A percentile compares a stretch with the other conserved stretches of the same genome.
phyloP scores from a whole-genome alignment of 495 filamentous ascomycete species.

The Aspergillus hancockii region DNA sequence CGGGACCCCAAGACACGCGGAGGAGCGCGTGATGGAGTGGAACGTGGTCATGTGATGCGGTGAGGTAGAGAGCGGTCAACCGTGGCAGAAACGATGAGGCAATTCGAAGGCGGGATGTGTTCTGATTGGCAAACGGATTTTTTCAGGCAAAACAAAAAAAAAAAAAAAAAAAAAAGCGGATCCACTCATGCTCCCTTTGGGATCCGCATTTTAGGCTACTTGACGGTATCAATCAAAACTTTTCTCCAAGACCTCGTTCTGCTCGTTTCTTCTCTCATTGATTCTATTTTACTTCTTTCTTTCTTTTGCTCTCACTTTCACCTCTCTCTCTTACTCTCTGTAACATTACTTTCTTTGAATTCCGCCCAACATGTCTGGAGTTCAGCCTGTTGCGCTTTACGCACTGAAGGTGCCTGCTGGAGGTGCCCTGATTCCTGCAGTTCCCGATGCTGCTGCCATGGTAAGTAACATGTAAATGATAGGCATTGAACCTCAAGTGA shows the following conservation, averaged over 20 bases:
- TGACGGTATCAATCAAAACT: slow-evolving; percentile 13
- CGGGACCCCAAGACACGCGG: slow-evolving; percentile 2
- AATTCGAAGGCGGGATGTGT: slow-evolving; percentile 23
- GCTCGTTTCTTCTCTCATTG: slow-evolving; percentile 12
- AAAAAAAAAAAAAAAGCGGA: slow-evolving; percentile 21
- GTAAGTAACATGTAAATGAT: slow-evolving; percentile 53
- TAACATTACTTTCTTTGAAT: slow-evolving; percentile 7
- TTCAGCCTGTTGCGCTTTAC: slow-evolving; percentile 81
- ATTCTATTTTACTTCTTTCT: slow-evolving; percentile 21
- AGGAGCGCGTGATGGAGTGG: slow-evolving; percentile 26
- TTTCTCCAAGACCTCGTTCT: slow-evolving; percentile 7
- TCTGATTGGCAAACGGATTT: slow-evolving; percentile 10
- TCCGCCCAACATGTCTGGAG: slow-evolving; percentile 48
- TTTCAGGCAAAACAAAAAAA: slow-evolving; percentile 21
- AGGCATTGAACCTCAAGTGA: not conserved
- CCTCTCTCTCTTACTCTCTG: slow-evolving; percentile 12
- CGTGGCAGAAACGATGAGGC: slow-evolving; percentile 11
- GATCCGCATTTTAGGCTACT: slow-evolving; percentile 15
- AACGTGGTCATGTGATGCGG: slow-evolving; percentile 20
- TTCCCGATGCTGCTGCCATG: slow-evolving; percentile 73
- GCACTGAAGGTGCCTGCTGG: slow-evolving; percentile 84
- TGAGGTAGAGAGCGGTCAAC: slow-evolving; percentile 20
- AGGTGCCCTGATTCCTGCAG: slow-evolving; percentile 71
- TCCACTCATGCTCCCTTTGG: not conserved
- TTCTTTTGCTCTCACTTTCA: slow-evolving; percentile 19